phyloP scores from a whole-genome alignment of 306 rosid species.

The Trifolium repens region DNA sequence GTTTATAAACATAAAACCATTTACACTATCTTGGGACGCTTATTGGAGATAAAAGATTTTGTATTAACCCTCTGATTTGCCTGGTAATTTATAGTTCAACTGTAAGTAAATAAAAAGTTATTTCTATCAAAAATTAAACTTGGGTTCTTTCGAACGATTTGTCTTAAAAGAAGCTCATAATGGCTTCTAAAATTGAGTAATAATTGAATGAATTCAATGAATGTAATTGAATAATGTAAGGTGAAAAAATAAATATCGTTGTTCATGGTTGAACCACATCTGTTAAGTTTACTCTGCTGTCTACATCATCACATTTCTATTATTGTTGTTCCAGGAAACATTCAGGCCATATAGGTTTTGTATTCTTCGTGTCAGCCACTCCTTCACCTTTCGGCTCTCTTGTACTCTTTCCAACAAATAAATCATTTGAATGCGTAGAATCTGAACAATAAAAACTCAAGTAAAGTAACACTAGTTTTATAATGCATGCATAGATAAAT shows the following conservation, averaged over 20 bases:
- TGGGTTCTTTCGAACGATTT: no score
- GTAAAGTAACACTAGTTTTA: not conserved
- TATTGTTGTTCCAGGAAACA: slow-evolving; percentile 27
- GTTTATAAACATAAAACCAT: no score
- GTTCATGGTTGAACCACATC: not conserved
- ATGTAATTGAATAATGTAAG: slow-evolving; percentile 4
- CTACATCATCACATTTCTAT: slow-evolving; percentile 17
- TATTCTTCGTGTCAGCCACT: slow-evolving; percentile 36
- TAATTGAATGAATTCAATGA: slow-evolving; percentile 9
- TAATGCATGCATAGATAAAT: not conserved
- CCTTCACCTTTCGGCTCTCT: slow-evolving; percentile 50
- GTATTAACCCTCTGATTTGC: no score
- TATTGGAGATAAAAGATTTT: no score
- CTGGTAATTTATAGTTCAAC: no score
- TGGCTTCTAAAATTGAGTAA: not conserved
- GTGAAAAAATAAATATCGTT: not conserved
- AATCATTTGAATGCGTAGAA: slow-evolving; percentile 20
- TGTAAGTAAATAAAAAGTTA: no score
- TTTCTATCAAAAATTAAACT: no score
- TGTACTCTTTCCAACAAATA: slow-evolving; percentile 19
- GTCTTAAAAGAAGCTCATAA: no score
- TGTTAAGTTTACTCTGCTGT: not conserved
- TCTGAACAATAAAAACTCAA: slow-evolving; percentile 12
- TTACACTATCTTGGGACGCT: no score
- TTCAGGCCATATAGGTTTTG: slow-evolving; percentile 33